Base-by-base conservation (phyloP, 352 stramenopile species). In the Pythium utonaiense region DNA sequence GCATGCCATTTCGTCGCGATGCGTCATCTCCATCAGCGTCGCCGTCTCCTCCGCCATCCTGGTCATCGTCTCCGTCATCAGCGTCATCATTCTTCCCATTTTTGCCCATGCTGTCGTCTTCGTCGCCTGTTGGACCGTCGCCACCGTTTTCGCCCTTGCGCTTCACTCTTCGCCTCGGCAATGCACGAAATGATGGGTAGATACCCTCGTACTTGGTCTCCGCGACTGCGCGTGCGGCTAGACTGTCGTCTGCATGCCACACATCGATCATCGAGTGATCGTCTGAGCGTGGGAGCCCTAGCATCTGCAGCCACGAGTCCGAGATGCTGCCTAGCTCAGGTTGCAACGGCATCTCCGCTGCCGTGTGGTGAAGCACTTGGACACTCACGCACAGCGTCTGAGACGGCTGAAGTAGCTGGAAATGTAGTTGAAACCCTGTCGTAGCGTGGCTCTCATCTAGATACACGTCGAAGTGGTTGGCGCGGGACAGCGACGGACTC, bases 201-300 rank as follows among this genome's bases (percentile, higher is more conserved):
- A 89, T 75, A 40, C 86, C 75, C 9, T 49, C 66, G 50, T 87
- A 82, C 45, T 83, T 87, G 33, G 79, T 91, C 25, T 89, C 77
- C 0, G 80, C 69, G 28, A 89, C 50, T 31, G 86, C 75, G 2
- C 83, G 75, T 1, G 83, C 68, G 10, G 76, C 72, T 6, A 93
- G 49, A 2, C 54, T 54, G 33, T 86, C 72, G 17, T 86, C 77
- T 2, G 71, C 10, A 57, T 93, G 83, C 83, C 83, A 93, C 1
- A 93, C 83, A 38, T 93, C 83, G 28, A 93, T 65, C 66, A 93
- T 73, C 1, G 79, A 78, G 42, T 86, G 78, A 41, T 93, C 77
- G 1, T 69, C 61, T 1, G 64, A 49, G n/a, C 69, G 51, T 12
- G 83, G 83, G 8, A 93, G 67, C 3, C 78, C 79, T 16, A 93